Base-by-base conservation (phyloP, 805 yeast species). In the Yamadazyma scolyti region DNA sequence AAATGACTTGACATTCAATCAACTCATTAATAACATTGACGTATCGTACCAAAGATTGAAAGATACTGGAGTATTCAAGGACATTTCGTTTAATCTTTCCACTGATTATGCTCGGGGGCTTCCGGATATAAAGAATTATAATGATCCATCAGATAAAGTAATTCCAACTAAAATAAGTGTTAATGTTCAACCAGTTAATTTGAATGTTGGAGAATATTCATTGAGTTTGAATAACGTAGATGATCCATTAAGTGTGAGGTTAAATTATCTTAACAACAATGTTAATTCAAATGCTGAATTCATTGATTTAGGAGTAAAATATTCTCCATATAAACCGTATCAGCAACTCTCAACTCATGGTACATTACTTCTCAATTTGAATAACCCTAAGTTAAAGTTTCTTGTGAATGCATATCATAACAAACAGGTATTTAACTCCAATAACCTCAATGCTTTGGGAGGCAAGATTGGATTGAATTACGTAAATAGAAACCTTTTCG, bases 251-350 rank as follows among this genome's bases (percentile, higher is more conserved):
- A 60, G 55, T 35, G 50, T 65, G 24, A 48, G 50, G 27, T 56
- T 65, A 39, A 54, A 65, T 37, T 66, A 70, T 43, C 45, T 61
- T 27, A 65, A 65, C 48, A 58, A 58, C 40, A 62, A 65, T 41
- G 61, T 65, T 47, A 34, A 77, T 78, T 50, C 55, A 61, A 44
- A 77, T 65, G 56, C 77, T 47, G 59, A 63, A 71, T 16, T 63
- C 66, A 40, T 88, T 76, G 30, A 53, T 68, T 25, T 71, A 58
- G 49, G 61, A 40, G 56, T 69, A 58, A 28, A 63, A 68, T 35
- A 58, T 62, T 50, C 76, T 73, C 81, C 71, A 52, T 46, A 65
- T 68, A 44, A 82, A 73, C 58, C 63, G 43, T 40, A 62, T 59
- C 68, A 65, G 40, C 65, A 56, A 39, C 48, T 67, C 60, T 37